Conservation (phyloP, 73 alveolate genomes). For the Stentor coeruleus region DNA sequence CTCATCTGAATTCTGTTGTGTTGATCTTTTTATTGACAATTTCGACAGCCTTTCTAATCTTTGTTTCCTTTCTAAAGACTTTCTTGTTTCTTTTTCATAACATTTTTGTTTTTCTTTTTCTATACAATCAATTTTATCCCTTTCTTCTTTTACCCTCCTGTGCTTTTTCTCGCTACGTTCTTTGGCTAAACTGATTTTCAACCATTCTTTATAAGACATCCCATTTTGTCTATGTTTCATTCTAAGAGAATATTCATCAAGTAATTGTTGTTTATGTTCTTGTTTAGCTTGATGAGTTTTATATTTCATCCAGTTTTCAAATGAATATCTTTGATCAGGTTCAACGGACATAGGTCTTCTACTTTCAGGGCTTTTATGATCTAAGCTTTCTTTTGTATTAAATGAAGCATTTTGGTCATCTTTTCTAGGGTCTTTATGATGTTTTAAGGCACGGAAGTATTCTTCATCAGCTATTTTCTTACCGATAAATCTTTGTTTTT, state of each 20-base stretch:
- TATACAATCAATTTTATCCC: too few species aligned
- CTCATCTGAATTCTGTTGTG: too few species aligned
- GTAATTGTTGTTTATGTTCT: background rate
- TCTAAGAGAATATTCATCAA: background rate
- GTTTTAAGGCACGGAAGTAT: background rate
- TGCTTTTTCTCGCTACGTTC: background rate
- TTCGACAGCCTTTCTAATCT: background rate
- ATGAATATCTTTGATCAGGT: background rate
- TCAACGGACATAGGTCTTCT: background rate
- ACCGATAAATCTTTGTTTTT: background rate
- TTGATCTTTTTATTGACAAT: too few species aligned
- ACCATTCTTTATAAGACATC: background rate
- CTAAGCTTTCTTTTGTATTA: background rate
- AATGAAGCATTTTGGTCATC: background rate
- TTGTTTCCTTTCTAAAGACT: background rate
- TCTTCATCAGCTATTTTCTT: slow-evolving; percentile 6
- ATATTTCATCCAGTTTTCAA: background rate
- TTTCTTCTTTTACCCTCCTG: background rate
- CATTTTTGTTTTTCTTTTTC: background rate
- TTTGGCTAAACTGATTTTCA: background rate
- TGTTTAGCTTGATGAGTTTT: background rate
- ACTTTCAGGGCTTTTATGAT: background rate
- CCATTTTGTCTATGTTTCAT: background rate
- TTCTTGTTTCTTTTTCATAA: background rate
- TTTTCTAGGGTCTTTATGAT: background rate